A percentile compares a stretch with the other conserved stretches of the same genome.
Conservation (phyloP, 2,329 filamentous ascomycete species). For the Dactylonectria macrodidyma region DNA sequence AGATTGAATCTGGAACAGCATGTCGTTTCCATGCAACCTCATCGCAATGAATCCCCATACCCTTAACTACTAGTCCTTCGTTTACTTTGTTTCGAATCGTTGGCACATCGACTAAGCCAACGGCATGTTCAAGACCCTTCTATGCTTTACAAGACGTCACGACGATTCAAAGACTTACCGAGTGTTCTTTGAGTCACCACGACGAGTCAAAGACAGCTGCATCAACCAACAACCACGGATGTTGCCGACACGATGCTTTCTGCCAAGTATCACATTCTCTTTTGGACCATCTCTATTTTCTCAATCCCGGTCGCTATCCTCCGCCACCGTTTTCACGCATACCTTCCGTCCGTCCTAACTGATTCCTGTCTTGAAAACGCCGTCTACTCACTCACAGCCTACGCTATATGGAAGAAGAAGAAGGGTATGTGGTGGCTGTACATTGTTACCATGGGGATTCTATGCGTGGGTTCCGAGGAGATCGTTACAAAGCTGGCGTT, state of each 20-base stretch:
- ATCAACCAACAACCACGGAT: neutral
- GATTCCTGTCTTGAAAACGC: slow-evolving; percentile 16
- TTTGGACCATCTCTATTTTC: slow-evolving; percentile 38
- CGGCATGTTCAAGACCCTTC: neutral
- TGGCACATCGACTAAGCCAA: neutral
- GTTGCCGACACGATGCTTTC: slow-evolving; percentile 37
- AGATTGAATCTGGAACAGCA: too few relatives aligned
- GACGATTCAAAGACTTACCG: neutral
- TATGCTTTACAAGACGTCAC: neutral
- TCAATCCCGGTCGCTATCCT: slow-evolving; percentile 21
- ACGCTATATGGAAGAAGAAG: slow-evolving; percentile 5
- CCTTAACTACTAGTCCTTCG: neutral
- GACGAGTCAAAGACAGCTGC: neutral
- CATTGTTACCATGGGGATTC: neutral
- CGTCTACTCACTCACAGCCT: slow-evolving; percentile 2
- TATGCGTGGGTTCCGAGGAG: slow-evolving; percentile 27
- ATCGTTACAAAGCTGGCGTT: slow-evolving; percentile 20
- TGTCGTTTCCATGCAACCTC: neutral
- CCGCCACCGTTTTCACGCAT: slow-evolving; percentile 17
- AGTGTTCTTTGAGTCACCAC: neutral
- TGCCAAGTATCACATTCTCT: slow-evolving; percentile 31
- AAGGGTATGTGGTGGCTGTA: slow-evolving; percentile 12
- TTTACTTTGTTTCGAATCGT: neutral
- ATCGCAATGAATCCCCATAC: neutral
- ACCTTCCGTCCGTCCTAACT: neutral